These are phyloP conservation scores for Aspergillus spinulosporus DNA, from an alignment of 2,329 filamentous ascomycete species.

Conservation along the genomic window DNA sequence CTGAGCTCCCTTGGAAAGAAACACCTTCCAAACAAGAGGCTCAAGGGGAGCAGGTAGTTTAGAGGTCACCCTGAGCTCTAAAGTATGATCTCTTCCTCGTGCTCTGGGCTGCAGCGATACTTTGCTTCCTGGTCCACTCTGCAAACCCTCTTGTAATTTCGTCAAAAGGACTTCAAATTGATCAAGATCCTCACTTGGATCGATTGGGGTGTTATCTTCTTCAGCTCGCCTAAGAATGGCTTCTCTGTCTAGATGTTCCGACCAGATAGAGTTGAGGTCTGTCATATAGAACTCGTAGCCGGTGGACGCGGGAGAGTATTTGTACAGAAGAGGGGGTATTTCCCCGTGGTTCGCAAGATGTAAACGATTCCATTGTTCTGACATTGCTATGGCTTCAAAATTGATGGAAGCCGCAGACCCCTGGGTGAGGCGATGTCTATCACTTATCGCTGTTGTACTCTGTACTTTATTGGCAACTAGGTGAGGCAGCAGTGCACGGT, in stretches of 20 bases:
- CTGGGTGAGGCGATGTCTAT: background rate
- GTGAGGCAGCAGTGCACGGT: conserved; percentile 23
- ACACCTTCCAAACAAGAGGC: conserved; percentile 54
- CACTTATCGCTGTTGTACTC: conserved; percentile 2
- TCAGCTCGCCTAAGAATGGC: conserved; percentile 53
- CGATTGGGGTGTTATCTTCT: conserved; percentile 56
- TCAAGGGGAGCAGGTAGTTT: conserved; percentile 56
- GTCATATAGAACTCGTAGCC: conserved; percentile 58
- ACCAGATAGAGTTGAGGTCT: conserved; percentile 61
- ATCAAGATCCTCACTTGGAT: conserved; percentile 58
- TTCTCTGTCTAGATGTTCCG: conserved; percentile 48
- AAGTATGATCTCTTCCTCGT: conserved; percentile 28
- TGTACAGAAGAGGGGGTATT: conserved; percentile 42
- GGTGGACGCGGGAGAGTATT: conserved; percentile 33
- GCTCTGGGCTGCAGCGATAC: conserved; percentile 32
- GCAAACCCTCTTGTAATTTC: conserved; percentile 55
- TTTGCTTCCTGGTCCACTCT: conserved; percentile 32
- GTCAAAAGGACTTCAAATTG: conserved; percentile 58
- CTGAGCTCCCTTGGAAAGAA: conserved; percentile 44
- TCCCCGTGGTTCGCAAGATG: conserved; percentile 25
- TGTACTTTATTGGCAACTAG: conserved; percentile 7
- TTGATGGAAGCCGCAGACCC: background rate
- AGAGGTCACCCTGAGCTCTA: conserved; percentile 50
- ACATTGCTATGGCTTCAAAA: conserved; percentile 26
- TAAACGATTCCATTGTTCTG: conserved; percentile 39